Conservation (phyloP, 805 yeast species). For the Danielia oregonensis region DNA sequence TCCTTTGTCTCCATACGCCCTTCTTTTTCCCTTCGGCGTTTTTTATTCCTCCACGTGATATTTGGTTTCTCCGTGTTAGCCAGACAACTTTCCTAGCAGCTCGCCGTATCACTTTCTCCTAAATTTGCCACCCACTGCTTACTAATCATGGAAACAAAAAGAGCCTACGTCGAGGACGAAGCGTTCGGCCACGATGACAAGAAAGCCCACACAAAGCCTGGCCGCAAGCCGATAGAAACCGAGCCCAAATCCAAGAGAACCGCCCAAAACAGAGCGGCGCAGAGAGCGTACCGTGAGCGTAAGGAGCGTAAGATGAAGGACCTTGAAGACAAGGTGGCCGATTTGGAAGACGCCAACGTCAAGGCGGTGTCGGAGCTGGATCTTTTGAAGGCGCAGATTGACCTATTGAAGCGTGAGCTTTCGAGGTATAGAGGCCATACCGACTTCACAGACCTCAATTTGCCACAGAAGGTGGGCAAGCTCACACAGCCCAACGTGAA, state of each 20-base stretch:
- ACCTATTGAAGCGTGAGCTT: constrained; percentile 68
- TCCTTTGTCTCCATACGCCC: no score
- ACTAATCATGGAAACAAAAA: constrained; percentile 29
- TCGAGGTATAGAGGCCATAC: constrained; percentile 48
- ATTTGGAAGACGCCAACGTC: constrained; percentile 67
- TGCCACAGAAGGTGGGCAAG: constrained; percentile 20
- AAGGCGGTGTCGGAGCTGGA: constrained; percentile 70
- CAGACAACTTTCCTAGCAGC: no score
- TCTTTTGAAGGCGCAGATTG: constrained; percentile 71
- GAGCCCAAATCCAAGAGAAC: constrained; percentile 88
- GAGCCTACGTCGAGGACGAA: constrained; percentile 24
- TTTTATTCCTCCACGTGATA: no score
- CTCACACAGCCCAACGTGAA: constrained; percentile 16
- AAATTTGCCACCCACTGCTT: no score
- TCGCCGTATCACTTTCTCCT: no score
- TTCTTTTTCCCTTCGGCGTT: no score
- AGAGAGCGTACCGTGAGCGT: constrained; percentile 92
- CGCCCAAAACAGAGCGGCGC: constrained; percentile 98
- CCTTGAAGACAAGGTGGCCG: constrained; percentile 70
- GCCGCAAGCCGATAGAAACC: constrained; percentile 72
- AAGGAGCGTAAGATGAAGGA: constrained; percentile 85
- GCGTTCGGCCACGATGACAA: constrained; percentile 30
- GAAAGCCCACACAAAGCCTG: constrained; percentile 55
- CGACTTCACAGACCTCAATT: constrained; percentile 26
- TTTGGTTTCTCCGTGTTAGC: no score